Base-by-base conservation (phyloP, 768 basidiomycete species). In the Naganishia antarctica region DNA sequence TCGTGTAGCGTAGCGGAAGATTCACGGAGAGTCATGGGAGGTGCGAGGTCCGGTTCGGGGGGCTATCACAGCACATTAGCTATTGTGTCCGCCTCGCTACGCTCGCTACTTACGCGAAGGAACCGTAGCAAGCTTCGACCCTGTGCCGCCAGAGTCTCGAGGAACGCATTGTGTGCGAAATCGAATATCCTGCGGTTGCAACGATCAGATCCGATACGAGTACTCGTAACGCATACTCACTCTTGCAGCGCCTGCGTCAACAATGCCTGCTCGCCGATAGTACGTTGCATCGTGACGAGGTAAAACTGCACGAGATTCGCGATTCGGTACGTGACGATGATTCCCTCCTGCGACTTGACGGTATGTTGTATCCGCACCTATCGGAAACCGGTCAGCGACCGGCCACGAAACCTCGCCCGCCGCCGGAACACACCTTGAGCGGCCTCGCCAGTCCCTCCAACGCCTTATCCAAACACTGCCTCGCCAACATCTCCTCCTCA, bases 301-400 rank as follows among this genome's bases (percentile, higher is more conserved):
- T 98, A 99, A 74, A 98, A 99, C 69, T 94, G 90, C 9, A 99
- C 78, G n/a, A 98, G 81, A 70, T 94, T 97, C 49, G 91, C 87
- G 58, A 98, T 86, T 76, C 90, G 92, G 80, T 91, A 99, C 0
- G 89, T 85, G 47, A 87, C 84, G 64, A 98, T 91, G 65, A 88
- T 87, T 69, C 90, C 92, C 77, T 97, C 94, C 74, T 99, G 94
- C 0, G 88, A 89, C 45, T 88, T 85, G 32, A 96, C 85, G 3
- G 92, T 96, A 75, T 98, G 92, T 71, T 89, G 85, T n/a, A 97
- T 87, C 28, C 94, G 85, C 34, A 88, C 80, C 89, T 93, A 69
- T 4, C 34, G 21, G 31, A n/a, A 34, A 12, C 44, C 25, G n/a
- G 28, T 59, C 41, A 63, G 31, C 21, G 23, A 62, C 48, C 46